Conservation (phyloP, 768 basidiomycete species). For the Mycena venus region DNA sequence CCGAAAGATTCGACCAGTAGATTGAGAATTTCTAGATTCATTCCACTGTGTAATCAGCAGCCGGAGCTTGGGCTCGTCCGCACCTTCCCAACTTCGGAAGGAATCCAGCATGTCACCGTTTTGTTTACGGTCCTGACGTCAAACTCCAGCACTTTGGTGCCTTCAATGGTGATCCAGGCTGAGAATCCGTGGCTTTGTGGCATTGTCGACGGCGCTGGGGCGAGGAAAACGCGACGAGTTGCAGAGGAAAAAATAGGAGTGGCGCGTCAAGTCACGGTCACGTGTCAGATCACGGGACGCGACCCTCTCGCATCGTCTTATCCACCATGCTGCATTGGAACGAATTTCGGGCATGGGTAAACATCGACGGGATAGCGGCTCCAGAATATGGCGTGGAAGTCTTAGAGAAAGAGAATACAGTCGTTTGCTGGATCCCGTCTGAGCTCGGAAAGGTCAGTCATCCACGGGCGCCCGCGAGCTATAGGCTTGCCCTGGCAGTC, state of each 20-base stretch:
- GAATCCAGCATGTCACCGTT: conserved; percentile 9
- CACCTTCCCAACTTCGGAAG: conserved; percentile 16
- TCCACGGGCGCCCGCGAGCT: too few species aligned
- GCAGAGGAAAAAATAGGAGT: background rate
- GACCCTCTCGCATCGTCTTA: too few species aligned
- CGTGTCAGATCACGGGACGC: background rate
- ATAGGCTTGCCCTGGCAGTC: background rate
- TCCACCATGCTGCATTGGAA: conserved; percentile 25
- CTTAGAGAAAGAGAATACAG: conserved; percentile 23
- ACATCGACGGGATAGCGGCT: conserved; percentile 24
- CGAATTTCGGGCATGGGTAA: conserved; percentile 34
- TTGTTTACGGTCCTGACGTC: background rate
- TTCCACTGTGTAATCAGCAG: background rate
- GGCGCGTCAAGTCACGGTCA: conserved; percentile 2
- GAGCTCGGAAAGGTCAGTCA: conserved; percentile 22
- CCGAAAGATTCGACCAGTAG: conserved; percentile 18
- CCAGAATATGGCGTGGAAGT: conserved; percentile 27
- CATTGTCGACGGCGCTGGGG: background rate
- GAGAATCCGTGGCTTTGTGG: conserved; percentile 7
- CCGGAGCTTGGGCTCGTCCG: background rate
- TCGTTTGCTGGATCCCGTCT: conserved; percentile 30
- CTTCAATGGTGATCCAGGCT: conserved; percentile 17
- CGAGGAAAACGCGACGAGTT: background rate
- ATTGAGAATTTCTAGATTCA: background rate
- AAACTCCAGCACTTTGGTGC: background rate